Conservation (phyloP, 176 grass and related monocot species). For the Cenchrus purpureus region DNA sequence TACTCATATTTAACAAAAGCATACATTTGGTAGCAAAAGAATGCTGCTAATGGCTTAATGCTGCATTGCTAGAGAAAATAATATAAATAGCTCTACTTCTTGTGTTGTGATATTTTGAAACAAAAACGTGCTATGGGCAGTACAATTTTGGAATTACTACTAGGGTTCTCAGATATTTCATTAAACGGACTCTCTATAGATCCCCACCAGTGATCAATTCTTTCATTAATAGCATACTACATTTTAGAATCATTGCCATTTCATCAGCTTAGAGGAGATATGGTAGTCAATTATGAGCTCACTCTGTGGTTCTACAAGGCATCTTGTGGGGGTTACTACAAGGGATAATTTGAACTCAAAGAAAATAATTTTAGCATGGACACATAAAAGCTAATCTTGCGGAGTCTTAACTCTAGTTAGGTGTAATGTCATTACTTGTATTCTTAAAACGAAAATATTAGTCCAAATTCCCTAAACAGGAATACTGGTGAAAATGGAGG, state of each 20-base stretch:
- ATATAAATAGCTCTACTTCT: not conserved
- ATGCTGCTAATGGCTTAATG: conserved; percentile 8
- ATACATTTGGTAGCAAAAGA: not conserved
- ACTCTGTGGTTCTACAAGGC: not conserved
- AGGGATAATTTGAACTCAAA: not conserved
- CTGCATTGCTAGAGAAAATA: not conserved
- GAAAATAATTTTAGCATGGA: not conserved
- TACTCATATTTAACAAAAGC: not conserved
- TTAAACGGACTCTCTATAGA: too few species aligned
- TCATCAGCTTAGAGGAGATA: not conserved
- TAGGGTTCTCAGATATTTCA: too few species aligned
- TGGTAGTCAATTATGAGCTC: not conserved
- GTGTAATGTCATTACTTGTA: not conserved
- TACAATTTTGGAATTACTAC: not conserved
- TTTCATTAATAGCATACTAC: too few species aligned
- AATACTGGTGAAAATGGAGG: not conserved
- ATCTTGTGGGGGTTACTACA: not conserved
- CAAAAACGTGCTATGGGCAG: not conserved
- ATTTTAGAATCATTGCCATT: not conserved
- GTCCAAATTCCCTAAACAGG: too few species aligned
- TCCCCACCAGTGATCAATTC: too few species aligned
- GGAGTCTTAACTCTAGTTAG: not conserved
- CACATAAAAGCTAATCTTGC: not conserved
- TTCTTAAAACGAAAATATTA: not conserved
- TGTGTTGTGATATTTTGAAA: not conserved